phyloP scores from a whole-genome alignment of 2,329 filamentous ascomycete species.

The Ophiostoma ulmi region DNA sequence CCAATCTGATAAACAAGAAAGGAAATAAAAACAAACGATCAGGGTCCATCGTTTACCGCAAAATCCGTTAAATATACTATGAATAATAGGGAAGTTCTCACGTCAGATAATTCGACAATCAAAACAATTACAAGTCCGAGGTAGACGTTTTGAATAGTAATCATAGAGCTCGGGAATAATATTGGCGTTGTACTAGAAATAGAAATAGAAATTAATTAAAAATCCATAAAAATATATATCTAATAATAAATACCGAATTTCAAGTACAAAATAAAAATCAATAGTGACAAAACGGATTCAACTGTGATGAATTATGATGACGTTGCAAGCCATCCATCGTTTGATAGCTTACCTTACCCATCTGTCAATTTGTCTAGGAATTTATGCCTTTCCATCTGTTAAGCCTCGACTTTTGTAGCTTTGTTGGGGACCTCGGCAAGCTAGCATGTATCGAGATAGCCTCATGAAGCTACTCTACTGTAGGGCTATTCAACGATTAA shows the following conservation, averaged over 20 bases:
- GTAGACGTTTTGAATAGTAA: background rate
- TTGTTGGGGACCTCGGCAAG: constrained; percentile 2
- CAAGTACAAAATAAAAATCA: too few species aligned
- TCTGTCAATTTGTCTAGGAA: background rate
- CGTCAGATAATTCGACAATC: background rate
- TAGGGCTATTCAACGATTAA: background rate
- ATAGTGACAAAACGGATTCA: too few species aligned
- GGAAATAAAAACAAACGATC: background rate
- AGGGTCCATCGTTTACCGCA: background rate
- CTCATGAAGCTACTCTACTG: background rate
- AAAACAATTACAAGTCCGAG: background rate
- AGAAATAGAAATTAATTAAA: background rate
- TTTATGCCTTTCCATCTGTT: background rate
- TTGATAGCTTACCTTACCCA: too few species aligned
- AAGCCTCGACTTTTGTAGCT: background rate
- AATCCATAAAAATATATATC: too few species aligned
- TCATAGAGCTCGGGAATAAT: background rate
- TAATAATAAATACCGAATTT: too few species aligned
- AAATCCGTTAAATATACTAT: background rate
- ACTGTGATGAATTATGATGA: too few species aligned
- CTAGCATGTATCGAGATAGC: background rate
- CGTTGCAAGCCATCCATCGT: too few species aligned
- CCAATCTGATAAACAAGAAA: background rate
- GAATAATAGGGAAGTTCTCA: too few species aligned
- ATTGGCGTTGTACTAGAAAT: background rate